Evolutionary conservation across 306 rosid genomes (phyloP), one percentile per base, ranked within the genome.

Genomic region (Luffa acutangula): DNA sequence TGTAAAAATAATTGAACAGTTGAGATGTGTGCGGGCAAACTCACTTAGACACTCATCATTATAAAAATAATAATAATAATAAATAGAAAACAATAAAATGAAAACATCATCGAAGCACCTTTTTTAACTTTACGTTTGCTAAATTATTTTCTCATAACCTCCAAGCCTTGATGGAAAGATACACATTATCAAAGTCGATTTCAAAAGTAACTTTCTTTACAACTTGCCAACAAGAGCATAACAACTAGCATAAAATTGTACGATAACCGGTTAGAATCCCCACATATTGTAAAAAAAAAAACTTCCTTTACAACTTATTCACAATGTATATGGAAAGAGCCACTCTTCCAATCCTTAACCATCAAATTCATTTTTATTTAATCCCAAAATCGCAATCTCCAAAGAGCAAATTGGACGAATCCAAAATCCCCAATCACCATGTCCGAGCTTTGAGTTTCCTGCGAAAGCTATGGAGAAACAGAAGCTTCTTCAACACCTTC

Each of bases 401-500:
- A 60, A 25, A 9, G 2, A 21, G 2, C 59, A 60, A 60, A 25
- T 13, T 21, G 3, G 37, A 14, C 17, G 34, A 60, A 60, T 64
- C 18, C n/a, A 3, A 18, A 3, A 42, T 39, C 20, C 21, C 46
- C 46, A 67, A 65, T 75, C 78, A 52, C 78, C 64, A 75, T 4
- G 60, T 48, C 58, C 77, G 60, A 75, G 64, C 82, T 82, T 65
- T 86, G 18, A 77, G 79, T 78, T 60, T 86, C 64, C 81, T 76
- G 25, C 85, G 85, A 75, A 83, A 81, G 39, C 51, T 84, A 17
- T 79, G 89, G 37, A 80, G 45, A 51, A 82, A 80, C 79, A 86
- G 83, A 77, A 89, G 67, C 65, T 86, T 89, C 85, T 83, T 87
- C n/a, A 89, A 71, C 37, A 83, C 87, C 86, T 87, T 89, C 76